phyloP scores from a whole-genome alignment of 23 red algal species.

The Pyropia haitanensis region DNA sequence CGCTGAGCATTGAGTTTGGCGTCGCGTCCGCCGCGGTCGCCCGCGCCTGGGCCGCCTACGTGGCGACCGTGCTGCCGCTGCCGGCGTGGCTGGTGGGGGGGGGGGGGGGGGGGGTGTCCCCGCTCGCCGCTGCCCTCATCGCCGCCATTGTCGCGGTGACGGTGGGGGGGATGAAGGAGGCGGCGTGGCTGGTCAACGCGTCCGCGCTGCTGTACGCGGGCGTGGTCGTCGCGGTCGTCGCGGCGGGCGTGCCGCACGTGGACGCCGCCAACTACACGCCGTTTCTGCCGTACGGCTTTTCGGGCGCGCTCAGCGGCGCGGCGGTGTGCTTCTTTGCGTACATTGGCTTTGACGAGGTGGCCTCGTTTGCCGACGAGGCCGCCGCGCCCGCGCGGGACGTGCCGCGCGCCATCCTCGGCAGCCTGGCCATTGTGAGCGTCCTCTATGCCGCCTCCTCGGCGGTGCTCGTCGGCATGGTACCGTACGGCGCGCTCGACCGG shows the following conservation, averaged over 20 bases:
- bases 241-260: constrained; percentile 27
- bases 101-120: constrained; percentile 14
- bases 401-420: constrained; percentile 64
- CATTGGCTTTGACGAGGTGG: constrained; percentile 88
- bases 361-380: constrained; percentile 76
- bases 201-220: constrained; percentile 49
- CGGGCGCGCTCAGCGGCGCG: constrained; percentile 42
- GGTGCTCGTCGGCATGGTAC: constrained; percentile 59
- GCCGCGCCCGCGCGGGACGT: constrained; percentile 50
- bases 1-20: constrained; percentile 83
- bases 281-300: constrained; percentile 69
- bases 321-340: constrained; percentile 75
- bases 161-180: constrained; percentile 59
- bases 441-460: constrained; percentile 56
- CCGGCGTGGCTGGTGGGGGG: constrained; percentile 16
- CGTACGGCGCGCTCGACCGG: constrained; percentile 28
- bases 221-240: constrained; percentile 48
- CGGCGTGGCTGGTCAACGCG: constrained; percentile 66
- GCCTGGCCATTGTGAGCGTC: constrained; percentile 39
- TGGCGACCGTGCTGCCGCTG: constrained; percentile 31
- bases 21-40: constrained; percentile 77
- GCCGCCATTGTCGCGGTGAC: constrained; percentile 31
- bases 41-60: constrained; percentile 70
- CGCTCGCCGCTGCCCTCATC: constrained; percentile 45
- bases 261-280: constrained; percentile 58